Percentiles rank a stretch among this genome's conserved stretches.
phyloP scores from a whole-genome alignment of 371 early-diverging fungal species.

The Cokeromyces recurvatus region DNA sequence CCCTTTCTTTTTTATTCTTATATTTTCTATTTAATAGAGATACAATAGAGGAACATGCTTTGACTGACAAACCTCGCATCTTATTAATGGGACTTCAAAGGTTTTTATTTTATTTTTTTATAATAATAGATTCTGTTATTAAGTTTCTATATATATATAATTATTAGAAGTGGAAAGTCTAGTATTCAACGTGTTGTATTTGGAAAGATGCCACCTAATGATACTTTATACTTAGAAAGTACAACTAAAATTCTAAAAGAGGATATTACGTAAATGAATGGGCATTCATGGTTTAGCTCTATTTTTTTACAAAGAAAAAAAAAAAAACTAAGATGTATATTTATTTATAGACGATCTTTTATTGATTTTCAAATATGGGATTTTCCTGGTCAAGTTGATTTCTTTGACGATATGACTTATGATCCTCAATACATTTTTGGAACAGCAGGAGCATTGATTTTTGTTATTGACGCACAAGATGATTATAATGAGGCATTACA shows the following conservation, averaged over 20 bases:
- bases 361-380: constrained; percentile 92
- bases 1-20: background rate
- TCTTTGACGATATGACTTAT: constrained; percentile 65
- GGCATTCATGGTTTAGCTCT: background rate
- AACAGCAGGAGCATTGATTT: constrained; percentile 78
- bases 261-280: constrained; percentile 62
- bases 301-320: too few species aligned
- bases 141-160: too few species aligned
- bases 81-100: constrained; percentile 68
- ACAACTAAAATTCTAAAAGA: constrained; percentile 79
- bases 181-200: constrained; percentile 92
- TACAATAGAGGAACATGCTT: constrained; percentile 29
- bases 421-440: constrained; percentile 74
- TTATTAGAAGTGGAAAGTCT: constrained; percentile 86
- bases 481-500: constrained; percentile 82
- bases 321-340: background rate
- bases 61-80: constrained; percentile 53
- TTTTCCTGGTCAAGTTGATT: constrained; percentile 90
- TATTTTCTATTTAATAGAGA: constrained; percentile 19
- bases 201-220: constrained; percentile 88
- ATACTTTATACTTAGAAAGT: constrained; percentile 86
- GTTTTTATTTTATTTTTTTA: constrained; percentile 17
- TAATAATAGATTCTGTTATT: too few species aligned
- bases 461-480: constrained; percentile 94
- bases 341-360: constrained; percentile 62